These are phyloP conservation scores for Kwoniella heveanensis DNA, from an alignment of 768 basidiomycete genomes.

Conservation along the genomic window DNA sequence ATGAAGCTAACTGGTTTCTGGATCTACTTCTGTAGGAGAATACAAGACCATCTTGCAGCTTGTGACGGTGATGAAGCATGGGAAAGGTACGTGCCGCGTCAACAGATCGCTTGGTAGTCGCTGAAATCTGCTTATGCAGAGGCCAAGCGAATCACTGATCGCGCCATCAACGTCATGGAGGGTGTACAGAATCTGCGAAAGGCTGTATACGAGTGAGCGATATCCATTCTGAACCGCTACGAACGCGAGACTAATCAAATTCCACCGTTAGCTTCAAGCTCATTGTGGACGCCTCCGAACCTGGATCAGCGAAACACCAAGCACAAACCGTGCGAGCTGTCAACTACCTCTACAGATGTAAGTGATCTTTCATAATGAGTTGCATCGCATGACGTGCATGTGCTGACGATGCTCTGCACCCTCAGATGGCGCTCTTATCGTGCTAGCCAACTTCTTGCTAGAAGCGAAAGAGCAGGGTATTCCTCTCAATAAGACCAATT, in stretches of 20 bases:
- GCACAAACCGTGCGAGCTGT: constrained; percentile 75
- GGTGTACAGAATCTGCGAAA: constrained; percentile 96
- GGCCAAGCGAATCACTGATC: constrained; percentile 86
- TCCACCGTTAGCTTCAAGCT: constrained; percentile 73
- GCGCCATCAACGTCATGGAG: constrained; percentile 82
- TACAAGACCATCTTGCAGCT: constrained; percentile 96
- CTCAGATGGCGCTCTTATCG: constrained; percentile 81
- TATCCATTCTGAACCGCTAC: background rate
- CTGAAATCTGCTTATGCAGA: constrained; percentile 25
- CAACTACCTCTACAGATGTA: constrained; percentile 74
- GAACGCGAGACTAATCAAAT: background rate
- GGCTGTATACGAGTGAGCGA: constrained; percentile 87
- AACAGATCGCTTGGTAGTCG: background rate
- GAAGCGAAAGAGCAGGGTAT: constrained; percentile 59
- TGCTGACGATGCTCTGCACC: background rate
- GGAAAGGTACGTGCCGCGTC: constrained; percentile 64
- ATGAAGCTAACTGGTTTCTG: constrained; percentile 7
- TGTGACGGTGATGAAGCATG: constrained; percentile 85
- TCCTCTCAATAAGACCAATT: constrained; percentile 59
- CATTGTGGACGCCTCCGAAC: constrained; percentile 79
- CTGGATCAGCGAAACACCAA: constrained; percentile 73
- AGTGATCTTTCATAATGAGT: constrained; percentile 15
- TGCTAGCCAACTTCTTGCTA: constrained; percentile 91
- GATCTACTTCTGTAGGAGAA: constrained; percentile 66
- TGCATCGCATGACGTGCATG: background rate